Percentiles rank a stretch among this genome's conserved stretches.
Conservation (phyloP, 139 green algal genomes). For the Micractinium conductrix region DNA sequence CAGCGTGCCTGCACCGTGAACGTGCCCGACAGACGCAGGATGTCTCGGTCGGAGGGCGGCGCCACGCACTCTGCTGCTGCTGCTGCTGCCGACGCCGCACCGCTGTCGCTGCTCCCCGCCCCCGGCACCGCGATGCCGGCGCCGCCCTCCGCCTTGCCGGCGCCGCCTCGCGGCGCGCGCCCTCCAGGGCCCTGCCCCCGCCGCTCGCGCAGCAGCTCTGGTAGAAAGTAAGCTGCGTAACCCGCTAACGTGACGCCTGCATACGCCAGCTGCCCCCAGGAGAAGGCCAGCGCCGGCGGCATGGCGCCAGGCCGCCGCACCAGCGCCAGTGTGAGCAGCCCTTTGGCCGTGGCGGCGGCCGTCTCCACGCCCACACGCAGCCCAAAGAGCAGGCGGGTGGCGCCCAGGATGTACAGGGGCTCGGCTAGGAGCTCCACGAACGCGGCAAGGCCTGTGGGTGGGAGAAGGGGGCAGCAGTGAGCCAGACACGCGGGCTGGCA, state of each 20-base stretch:
- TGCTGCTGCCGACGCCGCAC: not conserved
- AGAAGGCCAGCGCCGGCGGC: constrained; percentile 63
- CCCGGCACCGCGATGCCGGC: not conserved
- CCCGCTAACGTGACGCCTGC: constrained; percentile 45
- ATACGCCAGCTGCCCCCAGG: constrained; percentile 68
- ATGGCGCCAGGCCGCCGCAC: constrained; percentile 31
- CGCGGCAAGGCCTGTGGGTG: constrained; percentile 60
- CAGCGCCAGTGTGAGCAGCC: constrained; percentile 59
- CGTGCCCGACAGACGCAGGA: constrained; percentile 23
- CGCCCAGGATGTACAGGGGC: constrained; percentile 82
- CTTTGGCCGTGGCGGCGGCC: constrained; percentile 56
- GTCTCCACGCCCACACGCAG: constrained; percentile 73
- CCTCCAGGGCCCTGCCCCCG: too few species aligned
- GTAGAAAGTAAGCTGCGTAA: constrained; percentile 49
- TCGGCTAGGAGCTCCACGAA: constrained; percentile 75
- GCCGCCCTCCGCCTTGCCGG: not conserved
- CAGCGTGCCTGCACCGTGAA: constrained; percentile 56
- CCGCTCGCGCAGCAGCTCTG: not conserved
- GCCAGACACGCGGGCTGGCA: not conserved
- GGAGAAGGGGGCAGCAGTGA: not conserved
- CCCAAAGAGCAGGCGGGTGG: constrained; percentile 64
- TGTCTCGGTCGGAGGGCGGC: not conserved
- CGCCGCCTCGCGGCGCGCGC: not conserved
- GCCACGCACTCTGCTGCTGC: not conserved
- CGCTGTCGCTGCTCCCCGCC: not conserved